Evolutionary conservation across 192 early-diverging fungal species (phyloP).

Genomic region (Mortierella claussenii): DNA sequence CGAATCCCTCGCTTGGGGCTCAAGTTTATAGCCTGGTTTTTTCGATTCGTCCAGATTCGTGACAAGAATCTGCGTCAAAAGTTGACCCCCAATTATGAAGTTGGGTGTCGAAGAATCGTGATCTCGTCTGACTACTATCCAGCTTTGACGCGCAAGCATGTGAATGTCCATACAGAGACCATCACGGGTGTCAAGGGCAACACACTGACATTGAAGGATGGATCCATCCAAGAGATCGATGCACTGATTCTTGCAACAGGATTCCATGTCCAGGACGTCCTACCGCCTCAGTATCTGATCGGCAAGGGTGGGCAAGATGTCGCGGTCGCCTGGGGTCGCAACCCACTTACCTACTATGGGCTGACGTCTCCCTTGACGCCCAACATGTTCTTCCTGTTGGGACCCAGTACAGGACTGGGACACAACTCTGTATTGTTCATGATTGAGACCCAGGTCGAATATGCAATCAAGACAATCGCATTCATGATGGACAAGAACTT

Average conservation of each 20-base stretch:
- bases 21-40: slow-evolving; percentile 11
- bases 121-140: slow-evolving; percentile 52
- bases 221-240: slow-evolving; percentile 48
- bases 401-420: slow-evolving; percentile 57
- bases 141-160: slow-evolving; percentile 26
- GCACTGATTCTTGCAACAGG: slow-evolving; percentile 62
- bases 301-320: slow-evolving; percentile 41
- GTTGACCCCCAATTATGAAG: slow-evolving; percentile 48
- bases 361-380: slow-evolving; percentile 57
- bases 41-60: slow-evolving; percentile 17
- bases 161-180: slow-evolving; percentile 20
- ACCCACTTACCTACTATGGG: slow-evolving; percentile 54
- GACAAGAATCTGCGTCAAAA: slow-evolving; percentile 38
- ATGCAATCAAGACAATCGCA: slow-evolving; percentile 48
- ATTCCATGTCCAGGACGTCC: slow-evolving; percentile 44
- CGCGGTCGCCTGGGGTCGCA: slow-evolving; percentile 23
- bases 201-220: slow-evolving; percentile 37
- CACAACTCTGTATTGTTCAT: slow-evolving; percentile 60
- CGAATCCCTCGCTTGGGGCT: slow-evolving; percentile 1
- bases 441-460: slow-evolving; percentile 62
- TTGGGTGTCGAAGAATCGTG: slow-evolving; percentile 57
- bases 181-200: slow-evolving; percentile 26
- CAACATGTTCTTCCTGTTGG: slow-evolving; percentile 62
- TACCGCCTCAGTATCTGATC: slow-evolving; percentile 31
- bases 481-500: slow-evolving; percentile 50